Percentiles rank a stretch among this genome's conserved stretches.
Conservation (phyloP, 768 basidiomycete genomes). For the Sporobolomyces roseus region DNA sequence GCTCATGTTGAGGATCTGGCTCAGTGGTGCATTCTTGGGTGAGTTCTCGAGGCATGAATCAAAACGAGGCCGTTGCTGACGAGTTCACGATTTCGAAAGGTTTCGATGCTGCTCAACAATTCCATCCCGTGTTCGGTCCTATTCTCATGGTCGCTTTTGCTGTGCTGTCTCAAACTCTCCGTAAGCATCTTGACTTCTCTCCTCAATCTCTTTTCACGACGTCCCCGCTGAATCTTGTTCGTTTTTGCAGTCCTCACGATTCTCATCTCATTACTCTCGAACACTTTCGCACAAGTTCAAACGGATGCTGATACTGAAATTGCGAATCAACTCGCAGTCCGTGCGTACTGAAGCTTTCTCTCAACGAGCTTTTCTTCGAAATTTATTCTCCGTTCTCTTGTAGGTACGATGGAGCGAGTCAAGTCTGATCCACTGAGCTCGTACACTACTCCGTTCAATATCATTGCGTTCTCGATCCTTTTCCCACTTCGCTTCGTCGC, state of each 20-base stretch:
- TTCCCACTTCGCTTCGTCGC: constrained; percentile 79
- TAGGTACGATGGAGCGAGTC: constrained; percentile 77
- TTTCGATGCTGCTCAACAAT: constrained; percentile 40
- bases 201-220: not conserved
- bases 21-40: constrained; percentile 34
- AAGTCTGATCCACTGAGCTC: constrained; percentile 46
- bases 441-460: constrained; percentile 79
- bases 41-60: no score
- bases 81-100: constrained; percentile 6
- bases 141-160: constrained; percentile 34
- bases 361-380: no score
- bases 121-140: constrained; percentile 39
- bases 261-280: constrained; percentile 66
- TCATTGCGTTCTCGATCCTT: constrained; percentile 79
- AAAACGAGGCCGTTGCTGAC: no score
- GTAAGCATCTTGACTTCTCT: not conserved
- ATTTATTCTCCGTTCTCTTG: no score
- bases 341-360: not conserved
- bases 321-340: constrained; percentile 39
- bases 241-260: constrained; percentile 64
- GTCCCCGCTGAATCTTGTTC: not conserved
- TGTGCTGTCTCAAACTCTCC: constrained; percentile 23
- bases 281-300: constrained; percentile 90
- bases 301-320: constrained; percentile 63
- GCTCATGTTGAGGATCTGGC: constrained; percentile 29